These are phyloP conservation scores for Penicillium longicatenatum DNA, from an alignment of 495 filamentous ascomycete genomes.

Conservation along the genomic window DNA sequence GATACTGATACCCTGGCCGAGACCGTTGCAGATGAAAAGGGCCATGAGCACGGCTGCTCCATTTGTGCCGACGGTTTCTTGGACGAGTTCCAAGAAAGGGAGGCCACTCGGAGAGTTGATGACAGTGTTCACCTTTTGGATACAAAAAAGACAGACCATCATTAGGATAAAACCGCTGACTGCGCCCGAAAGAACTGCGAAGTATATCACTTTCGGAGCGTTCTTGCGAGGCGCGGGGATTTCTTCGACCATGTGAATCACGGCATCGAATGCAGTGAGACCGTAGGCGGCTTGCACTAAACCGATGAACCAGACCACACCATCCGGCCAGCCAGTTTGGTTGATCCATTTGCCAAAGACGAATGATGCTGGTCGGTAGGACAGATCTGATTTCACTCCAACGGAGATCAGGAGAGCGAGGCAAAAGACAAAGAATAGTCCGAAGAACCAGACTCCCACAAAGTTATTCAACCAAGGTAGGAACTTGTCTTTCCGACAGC, in stretches of 20 bases:
- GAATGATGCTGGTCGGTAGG: slow-evolving; percentile 46
- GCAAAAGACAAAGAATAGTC: slow-evolving; percentile 44
- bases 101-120: slow-evolving; percentile 45
- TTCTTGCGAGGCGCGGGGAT: slow-evolving; percentile 44
- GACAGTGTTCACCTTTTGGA: slow-evolving; percentile 61
- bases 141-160: slow-evolving; percentile 72
- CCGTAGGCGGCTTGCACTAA: slow-evolving; percentile 61
- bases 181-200: slow-evolving; percentile 46
- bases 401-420: slow-evolving; percentile 47
- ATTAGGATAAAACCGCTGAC: slow-evolving; percentile 65
- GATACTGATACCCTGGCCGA: slow-evolving; percentile 44
- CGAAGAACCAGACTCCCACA: slow-evolving; percentile 47
- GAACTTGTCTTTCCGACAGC: slow-evolving; percentile 41
- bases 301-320: slow-evolving; percentile 62
- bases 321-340: slow-evolving; percentile 61
- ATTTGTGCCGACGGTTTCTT: slow-evolving; percentile 37
- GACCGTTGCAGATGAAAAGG: slow-evolving; percentile 47
- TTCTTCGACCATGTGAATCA: slow-evolving; percentile 59
- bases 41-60: slow-evolving; percentile 40
- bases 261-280: slow-evolving; percentile 62
- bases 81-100: slow-evolving; percentile 45
- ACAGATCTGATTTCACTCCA: slow-evolving; percentile 31
- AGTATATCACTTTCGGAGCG: slow-evolving; percentile 40
- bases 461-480: slow-evolving; percentile 49
- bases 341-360: slow-evolving; percentile 61